Percentiles rank a stretch among this genome's conserved stretches.
Evolutionary conservation across 169 alveolate species (phyloP).

Genomic region (Plasmodium fragile): DNA sequence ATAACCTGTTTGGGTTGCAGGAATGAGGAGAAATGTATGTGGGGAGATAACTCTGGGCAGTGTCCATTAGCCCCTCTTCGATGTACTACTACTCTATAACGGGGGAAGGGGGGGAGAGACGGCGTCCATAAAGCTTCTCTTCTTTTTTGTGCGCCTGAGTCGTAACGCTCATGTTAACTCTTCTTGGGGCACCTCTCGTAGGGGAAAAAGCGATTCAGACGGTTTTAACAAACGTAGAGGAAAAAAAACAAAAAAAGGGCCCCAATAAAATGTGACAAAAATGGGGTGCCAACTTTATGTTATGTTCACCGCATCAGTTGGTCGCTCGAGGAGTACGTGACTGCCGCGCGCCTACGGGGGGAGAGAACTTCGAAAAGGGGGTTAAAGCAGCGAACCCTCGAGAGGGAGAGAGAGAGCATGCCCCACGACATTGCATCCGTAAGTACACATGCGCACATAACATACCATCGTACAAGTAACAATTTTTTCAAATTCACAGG

Average conservation of each 20-base stretch:
- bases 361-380: neutral
- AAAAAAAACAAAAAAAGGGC: too few species aligned
- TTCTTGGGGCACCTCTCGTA: neutral
- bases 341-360: neutral
- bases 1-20: neutral
- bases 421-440: neutral
- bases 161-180: neutral
- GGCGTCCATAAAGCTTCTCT: neutral
- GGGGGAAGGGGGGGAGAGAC: neutral
- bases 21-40: neutral
- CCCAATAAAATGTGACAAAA: neutral
- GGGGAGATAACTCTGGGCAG: neutral
- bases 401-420: neutral
- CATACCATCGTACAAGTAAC: neutral
- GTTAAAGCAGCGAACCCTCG: neutral
- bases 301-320: neutral
- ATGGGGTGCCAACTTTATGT: neutral
- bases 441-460: neutral
- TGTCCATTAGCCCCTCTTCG: neutral
- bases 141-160: neutral
- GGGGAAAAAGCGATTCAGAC: neutral
- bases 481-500: neutral
- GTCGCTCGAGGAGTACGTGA: neutral
- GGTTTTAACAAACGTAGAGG: neutral
- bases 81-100: neutral